Percentiles rank a stretch among this genome's conserved stretches.
Evolutionary conservation across 1,284 basidiomycete species (phyloP).

Genomic region (Apiotrichum gamsii): DNA sequence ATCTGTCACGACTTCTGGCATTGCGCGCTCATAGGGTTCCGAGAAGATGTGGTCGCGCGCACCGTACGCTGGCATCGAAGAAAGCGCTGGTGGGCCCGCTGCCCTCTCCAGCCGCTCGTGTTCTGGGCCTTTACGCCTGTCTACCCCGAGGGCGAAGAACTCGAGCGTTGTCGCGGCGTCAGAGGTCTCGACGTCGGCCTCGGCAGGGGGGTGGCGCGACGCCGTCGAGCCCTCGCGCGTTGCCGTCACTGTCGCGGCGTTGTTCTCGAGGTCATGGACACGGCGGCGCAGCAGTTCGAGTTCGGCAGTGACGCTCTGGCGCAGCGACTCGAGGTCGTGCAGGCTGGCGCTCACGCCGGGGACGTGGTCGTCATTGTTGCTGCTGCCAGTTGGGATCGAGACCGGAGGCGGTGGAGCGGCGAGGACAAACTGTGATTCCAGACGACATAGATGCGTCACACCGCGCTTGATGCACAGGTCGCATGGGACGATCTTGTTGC

Average conservation of each 20-base stretch:
- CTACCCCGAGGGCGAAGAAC: conserved; percentile 22
- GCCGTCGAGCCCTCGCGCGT: no score
- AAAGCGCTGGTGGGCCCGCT: neutral
- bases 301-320: conserved; percentile 3
- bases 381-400: neutral
- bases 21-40: neutral
- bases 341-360: neutral
- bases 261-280: conserved; percentile 3
- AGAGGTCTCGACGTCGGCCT: neutral
- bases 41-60: conserved; percentile 3
- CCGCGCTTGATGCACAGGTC: conserved; percentile 17
- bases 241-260: no score
- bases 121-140: conserved; percentile 12
- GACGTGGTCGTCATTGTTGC: no score
- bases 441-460: conserved; percentile 12
- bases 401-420: neutral
- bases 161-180: conserved; percentile 21
- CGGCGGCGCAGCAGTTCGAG: conserved; percentile 6
- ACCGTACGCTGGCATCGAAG: neutral
- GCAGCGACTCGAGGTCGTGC: conserved; percentile 7
- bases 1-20: conserved; percentile 14
- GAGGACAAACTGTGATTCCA: conserved; percentile 11
- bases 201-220: neutral
- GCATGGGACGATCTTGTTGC: conserved; percentile 22
- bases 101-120: no score